Percentiles rank a stretch among this genome's conserved stretches.
phyloP scores from a whole-genome alignment of 352 stramenopile species.

The Pythium plurisporium region DNA sequence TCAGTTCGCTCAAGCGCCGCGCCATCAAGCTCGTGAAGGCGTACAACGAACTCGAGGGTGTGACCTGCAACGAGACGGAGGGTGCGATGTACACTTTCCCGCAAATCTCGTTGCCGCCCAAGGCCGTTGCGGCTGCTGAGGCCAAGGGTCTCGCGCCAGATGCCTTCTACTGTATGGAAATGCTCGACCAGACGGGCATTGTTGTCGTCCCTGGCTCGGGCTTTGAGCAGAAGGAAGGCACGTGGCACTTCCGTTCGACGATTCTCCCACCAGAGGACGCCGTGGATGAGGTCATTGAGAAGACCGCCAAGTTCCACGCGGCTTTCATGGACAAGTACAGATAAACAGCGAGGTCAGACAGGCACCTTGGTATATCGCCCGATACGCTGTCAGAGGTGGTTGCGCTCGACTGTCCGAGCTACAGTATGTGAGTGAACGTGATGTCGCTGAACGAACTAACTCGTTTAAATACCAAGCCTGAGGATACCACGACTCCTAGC shows the following conservation, averaged over 20 bases:
- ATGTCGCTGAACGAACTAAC: neutral
- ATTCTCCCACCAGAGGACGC: slow-evolving; percentile 97
- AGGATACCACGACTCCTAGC: slow-evolving; percentile 5
- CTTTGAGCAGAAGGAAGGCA: slow-evolving; percentile 95
- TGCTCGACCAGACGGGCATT: slow-evolving; percentile 96
- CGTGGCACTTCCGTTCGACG: slow-evolving; percentile 98
- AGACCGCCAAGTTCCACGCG: slow-evolving; percentile 94
- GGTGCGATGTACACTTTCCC: slow-evolving; percentile 99
- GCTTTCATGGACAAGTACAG: slow-evolving; percentile 95
- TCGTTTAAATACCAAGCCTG: slow-evolving; percentile 12
- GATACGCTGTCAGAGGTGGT: no score
- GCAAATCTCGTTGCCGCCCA: slow-evolving; percentile 86
- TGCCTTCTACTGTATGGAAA: slow-evolving; percentile 95
- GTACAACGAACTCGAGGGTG: slow-evolving; percentile 95
- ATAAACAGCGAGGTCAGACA: slow-evolving; percentile 38
- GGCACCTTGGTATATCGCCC: neutral
- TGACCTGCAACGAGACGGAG: slow-evolving; percentile 96
- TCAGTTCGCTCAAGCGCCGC: slow-evolving; percentile 92
- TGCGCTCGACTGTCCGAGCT: no score
- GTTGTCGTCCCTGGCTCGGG: slow-evolving; percentile 97
- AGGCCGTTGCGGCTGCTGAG: slow-evolving; percentile 81
- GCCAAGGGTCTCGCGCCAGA: slow-evolving; percentile 84
- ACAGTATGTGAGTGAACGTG: neutral
- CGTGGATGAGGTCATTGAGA: slow-evolving; percentile 93
- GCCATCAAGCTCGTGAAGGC: slow-evolving; percentile 91